Evolutionary conservation across 164 flowering plant genomes (phyloP).

Genomic region (Tinospora cordifolia): DNA sequence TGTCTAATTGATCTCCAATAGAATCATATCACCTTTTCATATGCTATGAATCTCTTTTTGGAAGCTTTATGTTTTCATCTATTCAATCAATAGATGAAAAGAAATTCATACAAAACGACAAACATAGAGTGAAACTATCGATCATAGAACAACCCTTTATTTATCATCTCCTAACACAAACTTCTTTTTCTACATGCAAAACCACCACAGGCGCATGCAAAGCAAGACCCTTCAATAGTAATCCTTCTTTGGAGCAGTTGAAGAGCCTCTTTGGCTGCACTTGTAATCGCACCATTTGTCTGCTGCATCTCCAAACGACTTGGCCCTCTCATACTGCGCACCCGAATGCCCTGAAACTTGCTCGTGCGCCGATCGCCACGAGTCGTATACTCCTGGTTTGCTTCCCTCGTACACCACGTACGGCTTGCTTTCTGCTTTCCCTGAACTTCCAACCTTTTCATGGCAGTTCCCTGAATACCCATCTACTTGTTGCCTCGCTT

Average conservation of each 20-base stretch:
- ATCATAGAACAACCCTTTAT: too few relatives aligned
- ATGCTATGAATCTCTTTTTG: too few relatives aligned
- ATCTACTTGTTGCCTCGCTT: background rate
- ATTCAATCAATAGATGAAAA: too few relatives aligned
- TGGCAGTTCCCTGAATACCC: slow-evolving; percentile 7
- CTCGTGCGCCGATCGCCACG: background rate
- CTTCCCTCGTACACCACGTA: slow-evolving; percentile 5
- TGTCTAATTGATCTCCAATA: too few relatives aligned
- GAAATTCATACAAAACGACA: too few relatives aligned
- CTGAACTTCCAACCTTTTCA: background rate
- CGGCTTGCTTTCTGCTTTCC: background rate
- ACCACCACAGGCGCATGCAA: too few relatives aligned
- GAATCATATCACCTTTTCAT: too few relatives aligned
- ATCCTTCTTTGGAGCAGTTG: background rate
- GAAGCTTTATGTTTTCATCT: too few relatives aligned
- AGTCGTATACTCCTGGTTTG: background rate
- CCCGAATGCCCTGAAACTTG: slow-evolving; percentile 5
- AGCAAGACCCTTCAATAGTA: background rate
- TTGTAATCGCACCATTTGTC: background rate
- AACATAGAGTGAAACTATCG: too few relatives aligned
- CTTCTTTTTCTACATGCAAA: too few relatives aligned
- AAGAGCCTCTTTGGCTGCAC: background rate
- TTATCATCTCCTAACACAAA: too few relatives aligned
- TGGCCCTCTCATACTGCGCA: background rate
- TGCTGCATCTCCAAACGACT: slow-evolving; percentile 1